Base-by-base conservation (phyloP, 2,329 filamentous ascomycete species). In the Sordariomycetes sp. region DNA sequence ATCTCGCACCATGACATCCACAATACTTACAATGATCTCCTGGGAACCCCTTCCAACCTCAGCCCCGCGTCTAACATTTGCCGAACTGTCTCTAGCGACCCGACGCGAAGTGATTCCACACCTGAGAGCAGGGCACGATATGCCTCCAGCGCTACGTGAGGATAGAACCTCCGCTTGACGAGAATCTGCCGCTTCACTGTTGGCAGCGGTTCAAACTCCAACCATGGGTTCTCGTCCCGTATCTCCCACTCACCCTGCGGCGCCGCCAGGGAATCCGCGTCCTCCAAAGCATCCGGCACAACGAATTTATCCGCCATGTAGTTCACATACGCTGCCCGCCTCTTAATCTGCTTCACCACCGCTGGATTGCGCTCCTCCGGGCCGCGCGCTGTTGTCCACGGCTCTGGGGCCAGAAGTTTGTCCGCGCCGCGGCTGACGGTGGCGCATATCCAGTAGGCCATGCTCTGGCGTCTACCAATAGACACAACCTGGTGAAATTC, bases 401-500 rank as follows among this genome's bases (percentile, higher is more conserved):
- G 46, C 12, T 50, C 46, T 22, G 46, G 46, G 34, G 37, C 54
- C 56, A 35, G 55, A 35, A 50, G 55, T 22, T 59, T 8, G 54
- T 51, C 12, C 22, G 37, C 10, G 8, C 35, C 14, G 37, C 61
- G 28, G 18, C 60, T 61, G 12, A 61, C 62, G 4, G 68, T 68
- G 5, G 66, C 64, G 53, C 66, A 70, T 57, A 69, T 71, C 59
- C 72, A 73, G 55, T 74, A 76, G 40, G 68, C 66, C 18, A 83
- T 60, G 46, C 72, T 70, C 46, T 80, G 67, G 59, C 79, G 69
- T 25, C 69, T 66, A 5, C 66, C 71, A 2, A 82, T 62, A 12
- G 71, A 67, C 57, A 71, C 73, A 16, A 79, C 61, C 60, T 82
- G 78, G 57, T 75, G 80, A 61, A 80, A 79, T 22, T 69, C 68